Percentiles rank a stretch among this genome's conserved stretches.
These are phyloP conservation scores for Yamadazyma insecticola DNA, from an alignment of 805 yeast genomes.

Conservation along the genomic window DNA sequence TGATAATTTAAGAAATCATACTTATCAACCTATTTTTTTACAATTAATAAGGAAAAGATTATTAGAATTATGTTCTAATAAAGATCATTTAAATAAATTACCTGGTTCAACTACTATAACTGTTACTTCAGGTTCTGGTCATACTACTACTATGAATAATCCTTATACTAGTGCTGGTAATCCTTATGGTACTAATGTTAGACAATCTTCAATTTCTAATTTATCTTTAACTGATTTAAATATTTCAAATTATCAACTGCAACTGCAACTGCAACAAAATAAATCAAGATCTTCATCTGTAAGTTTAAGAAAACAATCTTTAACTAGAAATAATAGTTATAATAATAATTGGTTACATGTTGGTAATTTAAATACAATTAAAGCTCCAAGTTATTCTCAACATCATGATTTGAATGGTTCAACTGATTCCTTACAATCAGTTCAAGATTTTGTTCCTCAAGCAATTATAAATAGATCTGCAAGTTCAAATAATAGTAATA, in stretches of 20 bases:
- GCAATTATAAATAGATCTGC: slow-evolving; percentile 30
- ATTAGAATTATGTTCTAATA: slow-evolving; percentile 33
- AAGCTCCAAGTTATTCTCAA: slow-evolving; percentile 13
- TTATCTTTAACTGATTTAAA: slow-evolving; percentile 38
- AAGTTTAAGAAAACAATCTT: slow-evolving; percentile 38
- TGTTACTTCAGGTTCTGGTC: slow-evolving; percentile 11
- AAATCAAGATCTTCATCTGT: slow-evolving; percentile 28
- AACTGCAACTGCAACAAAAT: too few relatives aligned
- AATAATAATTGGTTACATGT: slow-evolving; percentile 38
- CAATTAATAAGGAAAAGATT: slow-evolving; percentile 39
- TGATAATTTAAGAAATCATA: slow-evolving; percentile 27
- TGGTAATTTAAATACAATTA: slow-evolving; percentile 34
- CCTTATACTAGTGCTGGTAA: slow-evolving; percentile 3
- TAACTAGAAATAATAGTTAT: slow-evolving; percentile 38
- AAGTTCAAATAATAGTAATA: slow-evolving; percentile 6
- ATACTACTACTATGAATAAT: background rate
- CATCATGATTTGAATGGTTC: too few relatives aligned
- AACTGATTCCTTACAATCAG: slow-evolving; percentile 40
- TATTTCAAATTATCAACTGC: slow-evolving; percentile 27
- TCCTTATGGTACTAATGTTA: slow-evolving; percentile 13
- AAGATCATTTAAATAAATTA: slow-evolving; percentile 12
- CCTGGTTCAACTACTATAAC: slow-evolving; percentile 23
- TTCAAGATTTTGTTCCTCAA: slow-evolving; percentile 42
- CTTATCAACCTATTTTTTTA: slow-evolving; percentile 34
- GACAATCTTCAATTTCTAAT: slow-evolving; percentile 37